Evolutionary conservation across 768 basidiomycete species (phyloP).

Genomic region (Dentipellis sp.): DNA sequence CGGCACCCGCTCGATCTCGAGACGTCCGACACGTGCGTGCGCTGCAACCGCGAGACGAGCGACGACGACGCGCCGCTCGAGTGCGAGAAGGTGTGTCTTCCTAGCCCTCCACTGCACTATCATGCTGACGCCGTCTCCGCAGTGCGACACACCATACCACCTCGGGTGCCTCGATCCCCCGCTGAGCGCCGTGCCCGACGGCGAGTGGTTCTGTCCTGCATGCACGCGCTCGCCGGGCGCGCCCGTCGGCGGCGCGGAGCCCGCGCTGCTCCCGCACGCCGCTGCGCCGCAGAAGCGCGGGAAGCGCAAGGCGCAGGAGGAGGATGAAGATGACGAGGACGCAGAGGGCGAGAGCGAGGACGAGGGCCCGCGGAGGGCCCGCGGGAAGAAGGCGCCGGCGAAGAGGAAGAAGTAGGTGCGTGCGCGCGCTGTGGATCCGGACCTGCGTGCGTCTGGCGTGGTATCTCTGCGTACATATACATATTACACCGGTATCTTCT

Average conservation of each 20-base stretch:
- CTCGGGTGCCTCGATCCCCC: constrained; percentile 75
- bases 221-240: constrained; percentile 55
- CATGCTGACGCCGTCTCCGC: constrained; percentile 1
- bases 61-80: constrained; percentile 71
- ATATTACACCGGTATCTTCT: no score
- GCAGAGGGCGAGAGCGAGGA: constrained; percentile 10
- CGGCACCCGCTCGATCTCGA: constrained; percentile 71
- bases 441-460: no score
- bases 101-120: constrained; percentile 1
- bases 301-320: constrained; percentile 11
- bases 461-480: no score
- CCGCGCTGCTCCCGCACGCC: constrained; percentile 1
- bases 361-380: constrained; percentile 24
- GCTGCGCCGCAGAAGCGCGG: constrained; percentile 5
- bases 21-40: constrained; percentile 58
- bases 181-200: constrained; percentile 67
- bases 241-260: constrained; percentile 23
- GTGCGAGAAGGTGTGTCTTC: constrained; percentile 71
- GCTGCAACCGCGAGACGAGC: constrained; percentile 62
- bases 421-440: no score
- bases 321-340: constrained; percentile 14
- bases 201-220: constrained; percentile 86
- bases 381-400: constrained; percentile 30
- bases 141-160: constrained; percentile 92
- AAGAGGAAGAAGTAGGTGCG: constrained; percentile 26